Evolutionary conservation across 2,329 filamentous ascomycete species (phyloP).

Genomic region (Thielaviopsis ethacetica): DNA sequence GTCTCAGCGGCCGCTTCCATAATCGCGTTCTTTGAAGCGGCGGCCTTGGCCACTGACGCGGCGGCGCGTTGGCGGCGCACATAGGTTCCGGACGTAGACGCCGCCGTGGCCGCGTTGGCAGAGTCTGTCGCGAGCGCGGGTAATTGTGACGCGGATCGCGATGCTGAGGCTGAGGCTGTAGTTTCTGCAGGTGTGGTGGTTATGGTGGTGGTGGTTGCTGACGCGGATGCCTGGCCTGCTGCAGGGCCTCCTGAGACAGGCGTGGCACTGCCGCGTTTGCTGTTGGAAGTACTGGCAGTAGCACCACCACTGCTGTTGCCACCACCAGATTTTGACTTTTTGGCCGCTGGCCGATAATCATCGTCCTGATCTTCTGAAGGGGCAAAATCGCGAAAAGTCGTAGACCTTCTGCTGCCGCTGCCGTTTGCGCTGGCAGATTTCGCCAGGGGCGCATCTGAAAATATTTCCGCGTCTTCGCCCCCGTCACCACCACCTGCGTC

Average conservation of each 20-base stretch:
- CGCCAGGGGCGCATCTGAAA: not conserved
- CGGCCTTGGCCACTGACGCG: conserved; percentile 12
- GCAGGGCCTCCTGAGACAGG: too few species aligned
- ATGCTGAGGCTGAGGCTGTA: too few species aligned
- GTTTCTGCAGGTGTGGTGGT: too few species aligned
- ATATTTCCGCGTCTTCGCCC: conserved; percentile 15
- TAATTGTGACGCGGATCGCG: too few species aligned
- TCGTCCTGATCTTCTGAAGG: conserved; percentile 4
- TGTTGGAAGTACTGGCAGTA: conserved; percentile 15
- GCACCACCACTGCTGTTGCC: conserved; percentile 13
- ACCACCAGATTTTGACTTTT: conserved; percentile 1
- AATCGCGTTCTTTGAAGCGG: conserved; percentile 6
- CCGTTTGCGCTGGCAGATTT: not conserved
- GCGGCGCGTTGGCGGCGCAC: conserved; percentile 4
- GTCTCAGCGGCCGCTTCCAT: conserved; percentile 8
- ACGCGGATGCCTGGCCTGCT: too few species aligned
- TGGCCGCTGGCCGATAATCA: conserved; percentile 5
- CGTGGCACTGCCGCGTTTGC: conserved; percentile 11
- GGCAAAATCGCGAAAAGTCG: not conserved
- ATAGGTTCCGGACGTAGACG: conserved; percentile 1
- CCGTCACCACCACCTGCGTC: not conserved
- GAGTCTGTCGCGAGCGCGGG: too few species aligned
- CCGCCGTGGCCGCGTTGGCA: not conserved
- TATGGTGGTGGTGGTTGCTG: too few species aligned
- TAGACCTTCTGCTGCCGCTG: too few species aligned